Evolutionary conservation across 208 protist genomes (phyloP).

Genomic region (Novymonas esmeraldas): DNA sequence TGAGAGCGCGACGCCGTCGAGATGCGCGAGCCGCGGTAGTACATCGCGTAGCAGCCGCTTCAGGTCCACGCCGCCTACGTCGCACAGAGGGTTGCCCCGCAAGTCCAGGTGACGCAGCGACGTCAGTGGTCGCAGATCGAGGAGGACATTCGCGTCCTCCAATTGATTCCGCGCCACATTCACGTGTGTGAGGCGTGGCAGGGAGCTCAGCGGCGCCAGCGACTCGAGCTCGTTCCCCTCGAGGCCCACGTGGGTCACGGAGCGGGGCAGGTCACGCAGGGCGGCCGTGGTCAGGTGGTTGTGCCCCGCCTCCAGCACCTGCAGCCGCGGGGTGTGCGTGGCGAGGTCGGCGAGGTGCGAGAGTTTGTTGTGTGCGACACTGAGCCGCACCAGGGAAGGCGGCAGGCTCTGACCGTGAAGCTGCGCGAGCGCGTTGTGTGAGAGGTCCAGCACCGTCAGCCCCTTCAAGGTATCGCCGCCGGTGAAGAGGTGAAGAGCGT

Average conservation of each 20-base stretch:
- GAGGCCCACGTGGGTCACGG: slow-evolving; percentile 45
- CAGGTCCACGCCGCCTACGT: not conserved
- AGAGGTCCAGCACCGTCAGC: slow-evolving; percentile 63
- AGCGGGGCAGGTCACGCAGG: slow-evolving; percentile 36
- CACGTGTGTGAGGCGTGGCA: slow-evolving; percentile 47
- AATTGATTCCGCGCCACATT: slow-evolving; percentile 57
- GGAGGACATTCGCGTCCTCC: slow-evolving; percentile 34
- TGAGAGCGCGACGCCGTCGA: slow-evolving; percentile 72
- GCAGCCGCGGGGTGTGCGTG: slow-evolving; percentile 40
- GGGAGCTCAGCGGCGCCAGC: slow-evolving; percentile 35
- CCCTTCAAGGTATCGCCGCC: slow-evolving; percentile 49
- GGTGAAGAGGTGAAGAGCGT: slow-evolving; percentile 67
- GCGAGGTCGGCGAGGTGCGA: slow-evolving; percentile 40
- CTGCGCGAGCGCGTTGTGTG: slow-evolving; percentile 62
- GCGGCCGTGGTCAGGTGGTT: slow-evolving; percentile 59
- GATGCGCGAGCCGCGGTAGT: slow-evolving; percentile 50
- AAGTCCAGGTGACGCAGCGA: slow-evolving; percentile 68
- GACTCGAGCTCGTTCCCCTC: slow-evolving; percentile 57
- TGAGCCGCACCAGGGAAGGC: slow-evolving; percentile 42
- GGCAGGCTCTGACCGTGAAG: slow-evolving; percentile 51
- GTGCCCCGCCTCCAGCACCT: slow-evolving; percentile 63
- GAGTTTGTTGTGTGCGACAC: slow-evolving; percentile 64
- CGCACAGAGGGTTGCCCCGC: slow-evolving; percentile 51
- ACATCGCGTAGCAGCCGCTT: slow-evolving; percentile 28
- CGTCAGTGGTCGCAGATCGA: slow-evolving; percentile 33